These are phyloP conservation scores for Cucurbita argyrosperma DNA, from an alignment of 306 rosid genomes.

Conservation along the genomic window DNA sequence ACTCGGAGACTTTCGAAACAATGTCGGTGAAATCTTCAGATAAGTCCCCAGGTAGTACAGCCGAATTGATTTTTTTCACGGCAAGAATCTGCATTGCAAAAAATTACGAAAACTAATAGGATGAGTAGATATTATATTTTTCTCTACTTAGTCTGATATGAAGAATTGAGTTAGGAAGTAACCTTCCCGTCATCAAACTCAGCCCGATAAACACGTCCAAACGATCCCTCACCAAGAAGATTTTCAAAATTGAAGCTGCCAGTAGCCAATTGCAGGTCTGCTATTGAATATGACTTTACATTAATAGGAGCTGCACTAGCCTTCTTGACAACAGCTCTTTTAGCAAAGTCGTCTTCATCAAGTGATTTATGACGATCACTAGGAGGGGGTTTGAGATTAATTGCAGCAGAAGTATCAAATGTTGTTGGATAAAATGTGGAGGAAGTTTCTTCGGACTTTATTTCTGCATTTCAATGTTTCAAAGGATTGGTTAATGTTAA, in stretches of 20 bases:
- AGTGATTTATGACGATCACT: slow-evolving; percentile 65
- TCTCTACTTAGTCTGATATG: neutral
- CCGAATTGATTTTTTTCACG: slow-evolving; percentile 77
- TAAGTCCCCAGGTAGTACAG: slow-evolving; percentile 35
- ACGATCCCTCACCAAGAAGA: slow-evolving; percentile 83
- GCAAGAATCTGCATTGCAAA: slow-evolving; percentile 60
- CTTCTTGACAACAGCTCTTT: slow-evolving; percentile 46
- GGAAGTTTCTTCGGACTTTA: slow-evolving; percentile 45
- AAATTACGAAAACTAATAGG: neutral
- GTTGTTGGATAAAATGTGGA: slow-evolving; percentile 37
- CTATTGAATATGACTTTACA: slow-evolving; percentile 68
- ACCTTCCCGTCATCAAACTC: slow-evolving; percentile 85
- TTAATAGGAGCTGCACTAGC: slow-evolving; percentile 38
- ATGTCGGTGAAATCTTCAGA: slow-evolving; percentile 56
- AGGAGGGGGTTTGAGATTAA: slow-evolving; percentile 83
- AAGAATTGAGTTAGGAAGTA: slow-evolving; percentile 1
- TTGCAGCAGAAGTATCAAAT: slow-evolving; percentile 36
- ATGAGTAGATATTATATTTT: neutral
- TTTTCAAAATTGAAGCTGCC: slow-evolving; percentile 84
- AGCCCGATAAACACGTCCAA: slow-evolving; percentile 93
- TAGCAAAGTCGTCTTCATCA: slow-evolving; percentile 52
- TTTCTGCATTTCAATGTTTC: slow-evolving; percentile 37
- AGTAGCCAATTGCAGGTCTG: slow-evolving; percentile 93
- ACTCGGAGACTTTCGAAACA: slow-evolving; percentile 54
- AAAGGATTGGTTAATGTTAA: neutral